Conservation (phyloP, 2,329 filamentous ascomycete species). For the Septoria petroselini region DNA sequence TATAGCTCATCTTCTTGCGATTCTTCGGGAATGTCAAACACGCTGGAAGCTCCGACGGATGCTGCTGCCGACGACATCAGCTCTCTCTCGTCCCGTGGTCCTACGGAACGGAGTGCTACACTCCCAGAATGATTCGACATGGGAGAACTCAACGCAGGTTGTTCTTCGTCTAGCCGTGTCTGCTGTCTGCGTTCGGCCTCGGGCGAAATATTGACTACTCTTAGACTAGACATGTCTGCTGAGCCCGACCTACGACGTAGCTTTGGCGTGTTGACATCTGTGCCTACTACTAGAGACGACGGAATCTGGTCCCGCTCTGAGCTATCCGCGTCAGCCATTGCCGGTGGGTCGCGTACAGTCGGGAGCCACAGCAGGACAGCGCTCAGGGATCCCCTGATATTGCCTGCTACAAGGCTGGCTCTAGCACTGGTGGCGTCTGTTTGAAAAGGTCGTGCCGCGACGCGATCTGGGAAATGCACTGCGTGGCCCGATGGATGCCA, state of each 20-base stretch:
- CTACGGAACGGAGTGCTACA: not conserved
- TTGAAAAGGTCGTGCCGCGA: not conserved
- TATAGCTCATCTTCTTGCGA: constrained; percentile 19
- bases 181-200: constrained; percentile 4
- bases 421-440: not conserved
- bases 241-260: constrained; percentile 17
- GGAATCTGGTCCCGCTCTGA: not conserved
- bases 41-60: constrained; percentile 25
- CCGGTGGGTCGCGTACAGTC: constrained; percentile 1
- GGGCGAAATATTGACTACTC: constrained; percentile 19
- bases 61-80: constrained; percentile 26
- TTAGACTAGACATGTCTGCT: constrained; percentile 19
- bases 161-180: constrained; percentile 1
- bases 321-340: constrained; percentile 15
- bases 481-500: no score
- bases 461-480: no score
- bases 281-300: not conserved
- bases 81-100: not conserved
- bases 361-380: not conserved
- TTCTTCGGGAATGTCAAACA: constrained; percentile 29
- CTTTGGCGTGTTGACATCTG: constrained; percentile 3
- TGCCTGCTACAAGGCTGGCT: constrained; percentile 3
- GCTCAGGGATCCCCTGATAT: constrained; percentile 13
- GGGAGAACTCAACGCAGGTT: not conserved
- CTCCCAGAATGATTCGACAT: constrained; percentile 1